Evolutionary conservation across 495 filamentous ascomycete species (phyloP), one percentile per base, ranked within the genome.

Genomic region (Podospora sp.): DNA sequence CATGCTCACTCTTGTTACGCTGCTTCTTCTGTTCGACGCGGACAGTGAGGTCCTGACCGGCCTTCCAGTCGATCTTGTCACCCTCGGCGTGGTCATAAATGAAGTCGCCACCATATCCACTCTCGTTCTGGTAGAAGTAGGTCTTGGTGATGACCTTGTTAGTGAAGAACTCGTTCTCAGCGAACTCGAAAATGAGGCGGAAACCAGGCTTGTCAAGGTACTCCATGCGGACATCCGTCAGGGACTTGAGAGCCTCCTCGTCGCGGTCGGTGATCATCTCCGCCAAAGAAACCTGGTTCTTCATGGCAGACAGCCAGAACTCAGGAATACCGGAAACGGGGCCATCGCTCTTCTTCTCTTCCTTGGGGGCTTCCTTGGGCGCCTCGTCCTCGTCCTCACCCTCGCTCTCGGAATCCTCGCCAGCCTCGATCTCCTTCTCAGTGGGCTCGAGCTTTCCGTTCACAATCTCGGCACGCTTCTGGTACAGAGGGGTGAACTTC

Each of bases 251-350:
- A 64, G 93, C 95, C 65, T 85, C 88, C 85, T 98, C 96, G 73
- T 99, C 96, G 52, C 91, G 89, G 67, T 98, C 96, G 68, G 94
- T 98, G 77, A 99, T 97, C 87, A 97, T 94, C 81, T 98, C 96
- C 36, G 94, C 93, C 55, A 99, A 86, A 9, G 93, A 94, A 74
- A 94, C 87, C 76, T 97, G 92, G 82, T 98, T 99, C 86, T 99
- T 99, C 95, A 99, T 98, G 68, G 96, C 93, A 66, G 94, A 97
- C 27, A 99, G 85, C 96, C 96, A 99, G 85, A 99, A 99, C 79
- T 99, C 96, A 36, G 96, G 96, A 68, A 98, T 97, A 72, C 94
- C 94, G 68, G 83, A 81, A 55, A 87, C 82, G 67, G 79, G 76
- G 60, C 79, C 77, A 52, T 75, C 70, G 53, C 76, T 73, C 66